phyloP scores from a whole-genome alignment of 345 rosid species.

The Psidium guajava region DNA sequence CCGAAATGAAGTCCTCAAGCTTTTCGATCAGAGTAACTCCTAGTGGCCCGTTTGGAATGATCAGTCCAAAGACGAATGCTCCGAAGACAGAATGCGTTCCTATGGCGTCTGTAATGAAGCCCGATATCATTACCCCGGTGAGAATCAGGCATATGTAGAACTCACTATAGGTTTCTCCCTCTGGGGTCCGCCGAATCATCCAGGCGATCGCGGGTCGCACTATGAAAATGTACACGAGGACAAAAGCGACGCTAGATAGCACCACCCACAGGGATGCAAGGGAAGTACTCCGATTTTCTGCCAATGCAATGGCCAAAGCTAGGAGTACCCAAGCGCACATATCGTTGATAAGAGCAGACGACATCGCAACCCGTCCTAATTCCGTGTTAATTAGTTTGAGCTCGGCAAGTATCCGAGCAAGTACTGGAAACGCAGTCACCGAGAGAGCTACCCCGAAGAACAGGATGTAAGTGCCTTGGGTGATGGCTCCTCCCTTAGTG shows the following conservation, averaged over 20 bases:
- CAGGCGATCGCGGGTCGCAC: slow-evolving; percentile 62
- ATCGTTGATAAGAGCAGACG: slow-evolving; percentile 84
- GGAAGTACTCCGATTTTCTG: slow-evolving; percentile 42
- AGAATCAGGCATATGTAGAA: slow-evolving; percentile 73
- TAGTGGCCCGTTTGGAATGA: slow-evolving; percentile 86
- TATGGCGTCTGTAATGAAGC: slow-evolving; percentile 83
- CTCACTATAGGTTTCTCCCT: slow-evolving; percentile 80
- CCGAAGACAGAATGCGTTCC: slow-evolving; percentile 96
- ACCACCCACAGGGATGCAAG: slow-evolving; percentile 69
- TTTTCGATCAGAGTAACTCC: slow-evolving; percentile 83
- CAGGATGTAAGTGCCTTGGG: slow-evolving; percentile 47
- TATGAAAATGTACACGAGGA: slow-evolving; percentile 34
- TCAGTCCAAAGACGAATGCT: slow-evolving; percentile 81
- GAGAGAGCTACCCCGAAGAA: slow-evolving; percentile 91
- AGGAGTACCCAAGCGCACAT: slow-evolving; percentile 84
- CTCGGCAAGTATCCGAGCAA: slow-evolving; percentile 83
- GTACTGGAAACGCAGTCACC: slow-evolving; percentile 90
- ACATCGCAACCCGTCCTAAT: slow-evolving; percentile 81
- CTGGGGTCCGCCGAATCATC: slow-evolving; percentile 75
- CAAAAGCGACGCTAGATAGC: slow-evolving; percentile 42
- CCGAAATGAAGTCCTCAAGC: slow-evolving; percentile 92
- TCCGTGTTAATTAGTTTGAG: slow-evolving; percentile 85
- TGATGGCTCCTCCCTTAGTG: not conserved
- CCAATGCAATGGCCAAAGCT: slow-evolving; percentile 71
- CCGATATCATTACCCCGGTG: slow-evolving; percentile 89